Conservation (phyloP, 768 basidiomycete genomes). For the Postia placenta region DNA sequence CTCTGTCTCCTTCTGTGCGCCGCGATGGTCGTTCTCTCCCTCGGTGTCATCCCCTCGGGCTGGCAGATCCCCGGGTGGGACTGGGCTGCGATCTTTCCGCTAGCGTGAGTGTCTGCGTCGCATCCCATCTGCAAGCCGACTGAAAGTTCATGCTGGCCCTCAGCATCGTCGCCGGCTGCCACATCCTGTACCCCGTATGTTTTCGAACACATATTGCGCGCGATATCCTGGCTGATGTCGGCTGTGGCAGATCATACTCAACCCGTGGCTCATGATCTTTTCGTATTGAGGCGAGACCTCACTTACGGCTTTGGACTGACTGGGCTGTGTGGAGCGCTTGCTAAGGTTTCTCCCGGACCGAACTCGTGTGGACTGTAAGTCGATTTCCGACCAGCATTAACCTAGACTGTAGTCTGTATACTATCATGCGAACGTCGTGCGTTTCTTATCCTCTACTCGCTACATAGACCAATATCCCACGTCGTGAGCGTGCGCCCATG, state of each 20-base stretch:
- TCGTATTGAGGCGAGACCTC: no score
- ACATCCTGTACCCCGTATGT: constrained; percentile 57
- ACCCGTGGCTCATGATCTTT: constrained; percentile 88
- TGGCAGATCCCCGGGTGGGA: constrained; percentile 60
- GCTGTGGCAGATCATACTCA: constrained; percentile 71
- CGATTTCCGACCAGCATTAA: no score
- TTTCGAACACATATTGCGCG: constrained; percentile 36
- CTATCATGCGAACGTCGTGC: no score
- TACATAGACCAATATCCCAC: no score
- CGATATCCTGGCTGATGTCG: neutral
- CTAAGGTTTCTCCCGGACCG: no score
- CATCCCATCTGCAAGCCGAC: neutral
- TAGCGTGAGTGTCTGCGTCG: constrained; percentile 28
- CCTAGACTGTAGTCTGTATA: no score
- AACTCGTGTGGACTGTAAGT: no score
- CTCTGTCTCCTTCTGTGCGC: constrained; percentile 46
- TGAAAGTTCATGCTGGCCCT: constrained; percentile 15
- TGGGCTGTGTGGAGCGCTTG: no score
- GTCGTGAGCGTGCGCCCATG: no score
- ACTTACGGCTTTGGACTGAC: no score
- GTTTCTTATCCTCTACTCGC: no score
- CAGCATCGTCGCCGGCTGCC: constrained; percentile 50
- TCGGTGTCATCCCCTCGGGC: constrained; percentile 45
- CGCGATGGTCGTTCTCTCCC: constrained; percentile 51
- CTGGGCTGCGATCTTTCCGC: constrained; percentile 77